Evolutionary conservation across 148 eudicot species (phyloP).

Genomic region (Dianthus caryophyllus): DNA sequence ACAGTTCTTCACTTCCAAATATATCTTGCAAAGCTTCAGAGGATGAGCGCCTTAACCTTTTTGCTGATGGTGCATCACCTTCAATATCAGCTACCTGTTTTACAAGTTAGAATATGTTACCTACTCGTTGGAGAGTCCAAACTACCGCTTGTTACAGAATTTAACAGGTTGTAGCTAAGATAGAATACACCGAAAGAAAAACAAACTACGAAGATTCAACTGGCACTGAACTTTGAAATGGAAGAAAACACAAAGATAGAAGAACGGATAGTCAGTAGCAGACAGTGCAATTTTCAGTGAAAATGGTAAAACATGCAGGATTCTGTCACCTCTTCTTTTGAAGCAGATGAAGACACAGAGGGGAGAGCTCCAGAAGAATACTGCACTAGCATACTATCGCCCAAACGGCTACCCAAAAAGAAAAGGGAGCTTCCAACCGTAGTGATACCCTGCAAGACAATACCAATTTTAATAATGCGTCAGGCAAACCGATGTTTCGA

Average conservation of each 20-base stretch:
- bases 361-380: conserved; percentile 60
- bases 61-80: conserved; percentile 62
- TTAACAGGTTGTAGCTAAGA: conserved; percentile 1
- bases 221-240: neutral
- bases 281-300: neutral
- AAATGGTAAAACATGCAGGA: neutral
- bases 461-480: neutral
- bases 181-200: neutral
- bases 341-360: conserved; percentile 38
- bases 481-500: too few relatives aligned
- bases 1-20: conserved; percentile 71
- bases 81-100: conserved; percentile 87
- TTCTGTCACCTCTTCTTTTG: conserved; percentile 79
- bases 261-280: neutral
- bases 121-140: neutral
- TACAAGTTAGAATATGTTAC: conserved; percentile 16
- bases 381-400: conserved; percentile 97
- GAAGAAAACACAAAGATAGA: conserved; percentile 4
- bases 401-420: conserved; percentile 91
- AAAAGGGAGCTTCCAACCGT: conserved; percentile 80
- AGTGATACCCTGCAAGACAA: conserved; percentile 55
- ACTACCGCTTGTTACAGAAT: neutral
- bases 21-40: conserved; percentile 91
- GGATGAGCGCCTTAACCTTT: conserved; percentile 69
- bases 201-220: neutral